Percentiles rank a stretch among this genome's conserved stretches.
phyloP scores from a whole-genome alignment of 495 filamentous ascomycete species.

The Sordaria brevicollis region DNA sequence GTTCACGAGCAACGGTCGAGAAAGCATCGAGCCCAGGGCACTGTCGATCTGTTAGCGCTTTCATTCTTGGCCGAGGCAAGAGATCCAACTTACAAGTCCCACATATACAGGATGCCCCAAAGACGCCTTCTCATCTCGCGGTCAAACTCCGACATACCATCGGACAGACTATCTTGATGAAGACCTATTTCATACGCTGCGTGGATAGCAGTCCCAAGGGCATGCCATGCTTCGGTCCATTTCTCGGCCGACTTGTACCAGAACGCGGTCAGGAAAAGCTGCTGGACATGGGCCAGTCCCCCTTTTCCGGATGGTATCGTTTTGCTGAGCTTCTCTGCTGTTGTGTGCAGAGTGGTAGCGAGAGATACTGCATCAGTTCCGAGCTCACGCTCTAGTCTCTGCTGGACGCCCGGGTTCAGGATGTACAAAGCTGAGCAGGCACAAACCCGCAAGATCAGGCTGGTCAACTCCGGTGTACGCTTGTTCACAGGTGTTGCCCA shows the following conservation, averaged over 20 bases:
- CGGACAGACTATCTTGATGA: conserved; percentile 28
- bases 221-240: conserved; percentile 46
- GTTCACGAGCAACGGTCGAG: conserved; percentile 27
- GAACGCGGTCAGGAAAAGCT: conserved; percentile 38
- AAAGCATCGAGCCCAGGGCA: conserved; percentile 29
- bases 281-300: conserved; percentile 39
- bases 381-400: conserved; percentile 39
- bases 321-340: conserved; percentile 34
- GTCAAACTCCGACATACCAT: conserved; percentile 33
- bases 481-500: conserved; percentile 28
- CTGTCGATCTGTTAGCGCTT: conserved; percentile 7
- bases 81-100: conserved; percentile 26
- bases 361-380: conserved; percentile 26
- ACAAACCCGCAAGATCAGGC: conserved; percentile 41
- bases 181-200: conserved; percentile 46
- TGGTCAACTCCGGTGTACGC: conserved; percentile 36
- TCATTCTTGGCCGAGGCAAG: not conserved
- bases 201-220: conserved; percentile 32
- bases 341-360: conserved; percentile 30
- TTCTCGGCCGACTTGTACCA: conserved; percentile 44
- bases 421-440: conserved; percentile 41
- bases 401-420: conserved; percentile 18
- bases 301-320: conserved; percentile 38
- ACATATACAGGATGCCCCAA: conserved; percentile 31
- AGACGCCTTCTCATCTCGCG: conserved; percentile 34